Conservation (phyloP, 805 yeast species). For the Ogataea siamensis region DNA sequence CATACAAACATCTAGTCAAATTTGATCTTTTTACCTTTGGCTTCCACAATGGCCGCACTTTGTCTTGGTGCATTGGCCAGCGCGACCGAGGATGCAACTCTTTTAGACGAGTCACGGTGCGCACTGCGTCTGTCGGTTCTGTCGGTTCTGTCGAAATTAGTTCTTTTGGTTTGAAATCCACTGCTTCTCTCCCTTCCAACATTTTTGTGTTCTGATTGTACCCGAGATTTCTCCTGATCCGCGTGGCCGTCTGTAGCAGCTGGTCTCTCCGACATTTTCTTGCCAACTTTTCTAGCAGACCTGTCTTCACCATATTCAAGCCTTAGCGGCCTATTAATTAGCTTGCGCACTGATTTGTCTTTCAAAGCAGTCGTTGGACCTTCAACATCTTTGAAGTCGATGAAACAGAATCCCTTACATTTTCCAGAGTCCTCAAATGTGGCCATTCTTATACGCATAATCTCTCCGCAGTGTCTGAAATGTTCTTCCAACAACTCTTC, state of each 20-base stretch:
- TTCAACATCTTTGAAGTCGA: slow-evolving; percentile 77
- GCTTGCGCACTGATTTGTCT: slow-evolving; percentile 61
- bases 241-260: slow-evolving; percentile 7
- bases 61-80: slow-evolving; percentile 87
- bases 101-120: slow-evolving; percentile 17
- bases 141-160: slow-evolving; percentile 4
- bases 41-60: slow-evolving; percentile 82
- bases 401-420: slow-evolving; percentile 94
- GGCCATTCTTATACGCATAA: slow-evolving; percentile 85
- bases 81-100: slow-evolving; percentile 78
- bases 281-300: slow-evolving; percentile 42
- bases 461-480: slow-evolving; percentile 90
- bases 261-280: slow-evolving; percentile 1
- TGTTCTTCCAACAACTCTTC: slow-evolving; percentile 74
- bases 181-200: slow-evolving; percentile 21
- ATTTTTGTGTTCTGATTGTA: background rate
- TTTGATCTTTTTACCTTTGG: slow-evolving; percentile 82
- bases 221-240: background rate
- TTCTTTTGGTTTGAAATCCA: slow-evolving; percentile 31
- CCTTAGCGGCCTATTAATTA: slow-evolving; percentile 74
- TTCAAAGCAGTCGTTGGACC: slow-evolving; percentile 83
- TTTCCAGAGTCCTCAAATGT: slow-evolving; percentile 96
- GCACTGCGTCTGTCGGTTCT: background rate
- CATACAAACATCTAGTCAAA: slow-evolving; percentile 45
- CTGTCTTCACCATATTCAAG: slow-evolving; percentile 96